A percentile compares a stretch with the other conserved stretches of the same genome.
Evolutionary conservation across 2,329 filamentous ascomycete species (phyloP).

Genomic region (Endocalyx cinctus): DNA sequence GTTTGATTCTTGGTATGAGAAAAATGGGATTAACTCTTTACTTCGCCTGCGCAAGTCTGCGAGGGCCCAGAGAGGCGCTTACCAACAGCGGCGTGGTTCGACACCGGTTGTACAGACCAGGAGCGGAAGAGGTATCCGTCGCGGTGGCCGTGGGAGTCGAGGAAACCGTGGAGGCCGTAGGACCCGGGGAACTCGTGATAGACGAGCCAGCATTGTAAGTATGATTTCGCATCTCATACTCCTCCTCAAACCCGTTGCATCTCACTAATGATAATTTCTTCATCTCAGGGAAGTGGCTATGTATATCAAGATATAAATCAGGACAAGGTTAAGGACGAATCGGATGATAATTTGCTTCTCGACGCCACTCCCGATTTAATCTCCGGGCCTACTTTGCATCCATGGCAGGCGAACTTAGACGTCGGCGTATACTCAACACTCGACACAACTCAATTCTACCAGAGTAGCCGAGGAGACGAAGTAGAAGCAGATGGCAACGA

Average conservation of each 20-base stretch:
- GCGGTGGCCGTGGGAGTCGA: slow-evolving; percentile 9
- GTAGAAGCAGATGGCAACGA: slow-evolving; percentile 14
- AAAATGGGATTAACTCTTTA: slow-evolving; percentile 65
- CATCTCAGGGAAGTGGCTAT: background rate
- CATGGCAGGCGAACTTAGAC: slow-evolving; percentile 3
- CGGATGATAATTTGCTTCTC: no score
- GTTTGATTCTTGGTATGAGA: slow-evolving; percentile 76
- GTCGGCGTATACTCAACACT: slow-evolving; percentile 1
- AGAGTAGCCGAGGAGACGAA: slow-evolving; percentile 8
- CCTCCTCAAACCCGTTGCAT: no score
- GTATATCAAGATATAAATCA: slow-evolving; percentile 3
- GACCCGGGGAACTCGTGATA: no score
- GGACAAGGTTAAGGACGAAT: slow-evolving; percentile 13
- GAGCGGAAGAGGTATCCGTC: slow-evolving; percentile 18
- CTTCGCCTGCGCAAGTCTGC: slow-evolving; percentile 73
- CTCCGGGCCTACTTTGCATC: no score
- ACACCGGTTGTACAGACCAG: slow-evolving; percentile 15
- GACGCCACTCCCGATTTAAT: no score
- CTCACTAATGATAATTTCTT: no score
- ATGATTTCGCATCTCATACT: no score
- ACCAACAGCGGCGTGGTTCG: slow-evolving; percentile 23
- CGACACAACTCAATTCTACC: background rate
- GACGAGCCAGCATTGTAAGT: no score
- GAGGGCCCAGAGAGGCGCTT: slow-evolving; percentile 60
- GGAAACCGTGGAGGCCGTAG: slow-evolving; percentile 11